Conservation (phyloP, 495 filamentous ascomycete genomes). For the Articulospora tetracladia region DNA sequence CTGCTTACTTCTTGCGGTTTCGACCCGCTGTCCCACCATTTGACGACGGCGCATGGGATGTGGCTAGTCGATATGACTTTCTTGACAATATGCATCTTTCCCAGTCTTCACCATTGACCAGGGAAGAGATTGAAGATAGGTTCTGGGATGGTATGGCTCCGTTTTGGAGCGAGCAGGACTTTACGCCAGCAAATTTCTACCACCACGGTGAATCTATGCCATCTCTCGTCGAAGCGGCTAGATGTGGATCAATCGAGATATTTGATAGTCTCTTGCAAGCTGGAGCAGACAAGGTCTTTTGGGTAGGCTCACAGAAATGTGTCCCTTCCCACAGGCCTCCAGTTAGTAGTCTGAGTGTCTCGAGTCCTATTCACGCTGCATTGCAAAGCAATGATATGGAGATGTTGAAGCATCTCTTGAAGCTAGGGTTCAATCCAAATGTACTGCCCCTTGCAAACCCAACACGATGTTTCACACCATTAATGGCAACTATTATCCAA, state of each 20-base stretch:
- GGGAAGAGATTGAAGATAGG: conserved; percentile 16
- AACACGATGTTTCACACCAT: conserved; percentile 14
- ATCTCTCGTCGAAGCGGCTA: conserved; percentile 18
- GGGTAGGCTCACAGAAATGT: neutral
- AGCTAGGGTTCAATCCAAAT: conserved; percentile 16
- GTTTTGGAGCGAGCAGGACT: conserved; percentile 16
- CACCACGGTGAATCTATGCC: conserved; percentile 8
- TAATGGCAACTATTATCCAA: conserved; percentile 14
- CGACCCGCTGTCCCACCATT: conserved; percentile 1
- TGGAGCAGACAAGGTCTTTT: conserved; percentile 15
- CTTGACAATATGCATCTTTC: conserved; percentile 7
- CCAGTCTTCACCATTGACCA: conserved; percentile 11
- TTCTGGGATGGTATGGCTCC: conserved; percentile 10
- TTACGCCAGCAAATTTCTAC: conserved; percentile 1
- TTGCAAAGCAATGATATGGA: neutral
- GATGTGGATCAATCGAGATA: neutral
- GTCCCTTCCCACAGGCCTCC: conserved; percentile 1
- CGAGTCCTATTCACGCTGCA: conserved; percentile 18
- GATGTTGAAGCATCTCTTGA: conserved; percentile 12
- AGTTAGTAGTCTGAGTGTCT: conserved; percentile 7
- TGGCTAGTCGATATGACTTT: conserved; percentile 1
- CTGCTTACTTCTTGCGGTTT: conserved; percentile 15
- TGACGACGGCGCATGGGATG: neutral
- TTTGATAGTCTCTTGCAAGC: conserved; percentile 9
- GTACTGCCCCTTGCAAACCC: conserved; percentile 14